Evolutionary conservation across 2,329 filamentous ascomycete genomes (phyloP).

Genomic region (Botrytis squamosa): DNA sequence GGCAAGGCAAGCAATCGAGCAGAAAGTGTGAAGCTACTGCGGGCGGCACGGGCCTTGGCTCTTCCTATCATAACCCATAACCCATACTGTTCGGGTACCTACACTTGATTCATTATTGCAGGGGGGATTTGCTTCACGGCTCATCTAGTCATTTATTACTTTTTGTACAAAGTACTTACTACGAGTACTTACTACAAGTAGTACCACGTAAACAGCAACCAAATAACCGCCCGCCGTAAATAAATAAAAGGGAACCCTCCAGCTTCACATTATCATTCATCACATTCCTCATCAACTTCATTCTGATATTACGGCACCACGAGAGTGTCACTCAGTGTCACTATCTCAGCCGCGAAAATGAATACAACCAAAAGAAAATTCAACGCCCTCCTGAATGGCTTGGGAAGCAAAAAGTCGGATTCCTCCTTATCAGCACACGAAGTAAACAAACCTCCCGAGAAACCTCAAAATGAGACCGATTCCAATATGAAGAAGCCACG

Average conservation of each 20-base stretch:
- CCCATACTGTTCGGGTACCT: too few species aligned
- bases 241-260: not conserved
- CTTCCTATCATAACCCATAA: not conserved
- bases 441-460: constrained; percentile 42
- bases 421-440: constrained; percentile 44
- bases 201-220: too few species aligned
- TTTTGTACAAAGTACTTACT: not conserved
- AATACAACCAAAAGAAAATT: constrained; percentile 83
- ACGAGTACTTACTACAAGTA: too few species aligned
- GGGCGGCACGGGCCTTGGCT: not conserved
- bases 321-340: constrained; percentile 8
- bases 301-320: not conserved
- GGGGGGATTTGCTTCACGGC: not conserved
- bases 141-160: not conserved
- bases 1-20: not conserved
- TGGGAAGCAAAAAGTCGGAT: constrained; percentile 49
- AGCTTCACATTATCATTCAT: not conserved
- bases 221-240: constrained; percentile 1
- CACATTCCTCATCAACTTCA: not conserved
- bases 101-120: not conserved
- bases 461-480: constrained; percentile 33
- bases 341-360: constrained; percentile 44
- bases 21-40: not conserved
- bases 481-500: constrained; percentile 36
- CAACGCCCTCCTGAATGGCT: constrained; percentile 68